A percentile compares a stretch with the other conserved stretches of the same genome.
phyloP scores from a whole-genome alignment of 306 rosid genomes.

The Urtica urens region DNA sequence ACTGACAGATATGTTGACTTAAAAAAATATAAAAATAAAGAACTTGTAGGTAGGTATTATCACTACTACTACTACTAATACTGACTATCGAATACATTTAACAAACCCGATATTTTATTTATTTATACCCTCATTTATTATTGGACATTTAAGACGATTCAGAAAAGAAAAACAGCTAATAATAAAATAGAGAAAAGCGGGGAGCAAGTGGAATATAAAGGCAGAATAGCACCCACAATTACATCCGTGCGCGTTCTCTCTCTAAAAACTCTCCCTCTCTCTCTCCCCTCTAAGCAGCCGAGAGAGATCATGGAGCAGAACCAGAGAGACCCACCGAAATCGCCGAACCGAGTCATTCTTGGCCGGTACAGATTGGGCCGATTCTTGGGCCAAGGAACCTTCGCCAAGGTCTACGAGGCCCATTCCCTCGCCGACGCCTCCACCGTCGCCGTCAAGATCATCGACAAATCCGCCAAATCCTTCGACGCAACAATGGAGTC shows the following conservation, averaged over 20 bases:
- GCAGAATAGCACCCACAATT: too few species aligned
- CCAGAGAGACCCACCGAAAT: background rate
- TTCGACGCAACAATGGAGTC: slow-evolving; percentile 61
- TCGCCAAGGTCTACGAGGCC: slow-evolving; percentile 80
- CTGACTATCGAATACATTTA: too few species aligned
- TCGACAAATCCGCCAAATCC: slow-evolving; percentile 49
- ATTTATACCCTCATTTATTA: too few species aligned
- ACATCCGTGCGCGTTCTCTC: background rate
- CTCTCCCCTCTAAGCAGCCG: background rate
- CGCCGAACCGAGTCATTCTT: slow-evolving; percentile 30
- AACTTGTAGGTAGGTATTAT: too few species aligned
- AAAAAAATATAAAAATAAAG: too few species aligned
- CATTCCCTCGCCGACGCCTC: slow-evolving; percentile 32
- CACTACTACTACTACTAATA: too few species aligned
- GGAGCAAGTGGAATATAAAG: too few species aligned
- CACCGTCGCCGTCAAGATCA: slow-evolving; percentile 62
- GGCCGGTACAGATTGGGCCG: slow-evolving; percentile 56
- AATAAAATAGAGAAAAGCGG: too few species aligned
- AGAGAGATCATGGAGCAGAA: slow-evolving; percentile 21
- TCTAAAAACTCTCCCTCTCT: background rate
- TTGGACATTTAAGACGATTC: too few species aligned
- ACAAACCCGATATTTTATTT: too few species aligned
- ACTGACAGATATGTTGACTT: too few species aligned
- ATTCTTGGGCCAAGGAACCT: slow-evolving; percentile 74
- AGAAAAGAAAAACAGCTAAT: too few species aligned